Conservation (phyloP, 306 rosid genomes). For the Gastrolobium bilobum region DNA sequence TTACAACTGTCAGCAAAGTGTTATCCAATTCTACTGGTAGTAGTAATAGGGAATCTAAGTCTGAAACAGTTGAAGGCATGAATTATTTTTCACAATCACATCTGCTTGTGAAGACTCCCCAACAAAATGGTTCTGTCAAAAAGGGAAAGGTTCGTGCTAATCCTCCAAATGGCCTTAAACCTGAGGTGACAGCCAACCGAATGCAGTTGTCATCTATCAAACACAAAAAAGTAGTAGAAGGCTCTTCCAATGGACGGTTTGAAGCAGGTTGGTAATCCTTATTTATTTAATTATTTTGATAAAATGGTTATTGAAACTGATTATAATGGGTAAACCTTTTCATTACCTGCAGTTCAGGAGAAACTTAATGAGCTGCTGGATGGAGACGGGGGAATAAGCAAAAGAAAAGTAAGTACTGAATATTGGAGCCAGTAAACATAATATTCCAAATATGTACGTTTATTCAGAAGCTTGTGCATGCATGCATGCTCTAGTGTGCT, state of each 20-base stretch:
- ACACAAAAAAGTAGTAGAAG: slow-evolving; percentile 72
- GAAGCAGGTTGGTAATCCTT: slow-evolving; percentile 83
- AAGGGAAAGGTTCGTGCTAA: slow-evolving; percentile 67
- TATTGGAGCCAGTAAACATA: slow-evolving; percentile 22
- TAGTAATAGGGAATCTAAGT: slow-evolving; percentile 57
- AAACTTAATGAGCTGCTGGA: slow-evolving; percentile 95
- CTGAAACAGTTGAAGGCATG: slow-evolving; percentile 62
- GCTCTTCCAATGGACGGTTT: slow-evolving; percentile 73
- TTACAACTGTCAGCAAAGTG: slow-evolving; percentile 48
- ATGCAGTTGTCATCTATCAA: slow-evolving; percentile 63
- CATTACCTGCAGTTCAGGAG: slow-evolving; percentile 82
- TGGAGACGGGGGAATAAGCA: slow-evolving; percentile 94
- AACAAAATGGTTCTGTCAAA: slow-evolving; percentile 58
- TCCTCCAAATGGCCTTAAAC: slow-evolving; percentile 55
- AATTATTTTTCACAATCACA: slow-evolving; percentile 54
- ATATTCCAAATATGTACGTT: slow-evolving; percentile 35
- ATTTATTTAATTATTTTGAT: slow-evolving; percentile 41
- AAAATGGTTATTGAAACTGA: slow-evolving; percentile 40
- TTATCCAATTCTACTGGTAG: slow-evolving; percentile 55
- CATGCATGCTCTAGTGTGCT: slow-evolving; percentile 30
- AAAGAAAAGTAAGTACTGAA: slow-evolving; percentile 79
- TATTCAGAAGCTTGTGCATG: slow-evolving; percentile 47
- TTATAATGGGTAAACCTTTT: slow-evolving; percentile 51
- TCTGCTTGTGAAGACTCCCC: slow-evolving; percentile 64
- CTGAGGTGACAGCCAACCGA: slow-evolving; percentile 59